Base-by-base conservation (phyloP, 257 asterid genomes). In the Osmanthus fragrans region DNA sequence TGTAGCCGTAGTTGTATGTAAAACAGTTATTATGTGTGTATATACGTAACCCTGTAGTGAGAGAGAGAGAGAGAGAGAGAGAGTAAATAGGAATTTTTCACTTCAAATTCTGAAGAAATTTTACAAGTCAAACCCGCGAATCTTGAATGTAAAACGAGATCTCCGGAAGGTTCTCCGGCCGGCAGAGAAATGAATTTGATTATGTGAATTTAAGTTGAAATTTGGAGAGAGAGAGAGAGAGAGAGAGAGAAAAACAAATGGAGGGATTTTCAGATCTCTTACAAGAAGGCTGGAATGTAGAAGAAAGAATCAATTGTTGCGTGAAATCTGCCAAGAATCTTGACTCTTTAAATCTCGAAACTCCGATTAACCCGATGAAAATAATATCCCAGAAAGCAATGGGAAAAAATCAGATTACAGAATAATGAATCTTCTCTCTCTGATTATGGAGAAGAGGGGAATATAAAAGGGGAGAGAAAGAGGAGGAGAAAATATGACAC, bases 371-470 rank as follows among this genome's bases (percentile, higher is more conserved):
- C 25, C 51, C 39, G 42, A 72, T 0, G 40, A 36, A 37, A 66
- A 64, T 25, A 72, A 16, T 25, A 76, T 9, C 56, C 73, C n/a
- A 45, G 42, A 56, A 58, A 73, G 18, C 64, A 82, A 82, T 72
- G 76, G 58, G 63, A 18, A 54, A 54, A 54, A 54, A 54, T 19
- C 27, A 19, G 64, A 4, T 6, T 19, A 18, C 3, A 6, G n/a
- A 54, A 16, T 51, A 13, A 51, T 18, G 7, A 19, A 54, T 54
- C 64, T 32, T n/a, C n/a, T 69, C 11, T 49, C 18, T 54, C 70
- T 73, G 68, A 79, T 85, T 80, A 83, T 76, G 83, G 86, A 85
- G 84, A 73, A 76, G 87, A 74, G 74, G 73, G 72, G 69, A 58
- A 82, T n/a, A 81, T 71, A 32, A 80, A 76, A 73, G 73, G 37